Base-by-base conservation (phyloP, 2,329 filamentous ascomycete genomes). In the Hymenoscyphus linearis region DNA sequence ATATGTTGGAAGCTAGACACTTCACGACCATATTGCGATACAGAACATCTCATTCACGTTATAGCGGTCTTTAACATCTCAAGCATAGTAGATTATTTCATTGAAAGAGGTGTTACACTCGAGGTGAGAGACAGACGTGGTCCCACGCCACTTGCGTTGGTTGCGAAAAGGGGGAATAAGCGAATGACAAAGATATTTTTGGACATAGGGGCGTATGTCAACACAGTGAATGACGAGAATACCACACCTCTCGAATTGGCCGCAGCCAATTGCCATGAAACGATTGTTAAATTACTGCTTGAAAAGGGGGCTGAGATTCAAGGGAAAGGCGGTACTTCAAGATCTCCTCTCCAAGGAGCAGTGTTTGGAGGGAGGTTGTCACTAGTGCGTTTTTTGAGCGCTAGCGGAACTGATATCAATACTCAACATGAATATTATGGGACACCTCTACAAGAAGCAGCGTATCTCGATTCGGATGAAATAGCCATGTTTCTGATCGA, bases 341-440 rank as follows among this genome's bases (percentile, higher is more conserved):
- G 35, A 22, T 27, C 27, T 34, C 31, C 60, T 16, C 53, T 62
- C 5, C 50, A 57, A 52, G 54, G 22, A 31, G 57, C 60, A 9
- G 50, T 37, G 34, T 12, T 22, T 4, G 35, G 54, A 22, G 47
- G 62, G 18, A 35, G 57, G 50, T 2, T 47, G 6, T 14, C 34
- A 2, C 25, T 59, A 13, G 57, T 59, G 7, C 34, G 22, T 22
- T 7, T 53, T 2, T 44, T 59, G 18, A 35, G 52, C 22, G n/a
- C 35, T n/a, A 7, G 57, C 9, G 61, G 60, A 12, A 65, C 65
- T 16, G 57, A 68, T 40, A 60, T 71, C 22, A 68, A 68, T 47
- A 44, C 35, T 2, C 53, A 50, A 25, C 50, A 54, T n/a, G 44
- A 52, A 7, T 12, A 31, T 3, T 56, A 35, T 22, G 60, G 53